phyloP scores from a whole-genome alignment of 495 filamentous ascomycete species.

The Hypoxylon cercidicola region DNA sequence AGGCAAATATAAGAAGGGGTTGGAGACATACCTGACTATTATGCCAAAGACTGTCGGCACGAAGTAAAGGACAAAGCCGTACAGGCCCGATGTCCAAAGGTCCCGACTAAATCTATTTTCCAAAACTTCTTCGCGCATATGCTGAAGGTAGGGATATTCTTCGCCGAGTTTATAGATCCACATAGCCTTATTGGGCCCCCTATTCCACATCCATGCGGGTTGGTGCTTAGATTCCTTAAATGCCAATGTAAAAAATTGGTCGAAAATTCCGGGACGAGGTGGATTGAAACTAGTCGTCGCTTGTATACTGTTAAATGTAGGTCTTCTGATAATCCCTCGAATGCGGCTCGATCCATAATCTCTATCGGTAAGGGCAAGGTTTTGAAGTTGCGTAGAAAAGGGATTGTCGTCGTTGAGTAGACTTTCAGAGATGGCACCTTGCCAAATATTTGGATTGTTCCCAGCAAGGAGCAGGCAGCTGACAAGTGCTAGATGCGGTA shows the following conservation, averaged over 20 bases:
- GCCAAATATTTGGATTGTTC: conserved; percentile 43
- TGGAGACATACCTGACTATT: conserved; percentile 1
- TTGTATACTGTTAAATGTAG: not conserved
- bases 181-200: conserved; percentile 25
- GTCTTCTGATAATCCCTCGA: too few species aligned
- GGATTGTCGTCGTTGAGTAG: not conserved
- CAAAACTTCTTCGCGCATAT: not conserved
- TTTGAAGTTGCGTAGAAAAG: too few species aligned
- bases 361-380: too few species aligned
- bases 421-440: conserved; percentile 1
- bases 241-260: conserved; percentile 30
- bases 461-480: conserved; percentile 45
- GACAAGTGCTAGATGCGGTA: conserved; percentile 46
- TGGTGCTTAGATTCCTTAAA: conserved; percentile 18
- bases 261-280: conserved; percentile 8
- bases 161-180: conserved; percentile 25
- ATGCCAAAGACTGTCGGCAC: not conserved
- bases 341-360: too few species aligned
- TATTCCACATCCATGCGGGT: conserved; percentile 33
- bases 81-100: not conserved
- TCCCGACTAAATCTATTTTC: not conserved
- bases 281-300: not conserved
- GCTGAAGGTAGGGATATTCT: conserved; percentile 1
- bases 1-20: too few species aligned
- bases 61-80: not conserved